Conservation (phyloP, 345 rosid genomes). For the Xanthoceras sorbifolium region DNA sequence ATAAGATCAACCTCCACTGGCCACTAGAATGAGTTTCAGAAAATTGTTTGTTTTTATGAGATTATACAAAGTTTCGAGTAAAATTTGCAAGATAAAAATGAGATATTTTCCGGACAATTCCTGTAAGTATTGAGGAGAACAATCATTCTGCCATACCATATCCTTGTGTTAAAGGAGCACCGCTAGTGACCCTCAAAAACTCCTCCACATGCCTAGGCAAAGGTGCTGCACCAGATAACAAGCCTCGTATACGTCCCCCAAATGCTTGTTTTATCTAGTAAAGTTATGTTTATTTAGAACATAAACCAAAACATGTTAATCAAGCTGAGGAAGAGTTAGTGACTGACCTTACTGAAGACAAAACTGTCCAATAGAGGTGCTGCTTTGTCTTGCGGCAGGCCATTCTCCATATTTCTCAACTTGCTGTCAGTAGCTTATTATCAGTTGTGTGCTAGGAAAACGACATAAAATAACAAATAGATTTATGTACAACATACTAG, state of each 20-base stretch:
- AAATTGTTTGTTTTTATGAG: not conserved
- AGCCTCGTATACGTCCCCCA: conserved; percentile 76
- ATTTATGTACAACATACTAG: conserved; percentile 59
- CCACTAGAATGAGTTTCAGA: not conserved
- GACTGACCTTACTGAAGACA: conserved; percentile 73
- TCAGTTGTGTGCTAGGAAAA: conserved; percentile 13
- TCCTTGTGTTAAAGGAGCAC: conserved; percentile 87
- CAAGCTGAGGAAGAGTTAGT: not conserved
- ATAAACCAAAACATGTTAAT: not conserved
- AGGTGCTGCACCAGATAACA: conserved; percentile 96
- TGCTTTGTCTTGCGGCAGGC: conserved; percentile 81
- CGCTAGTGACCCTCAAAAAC: conserved; percentile 75
- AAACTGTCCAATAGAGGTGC: conserved; percentile 80
- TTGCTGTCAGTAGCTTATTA: conserved; percentile 56
- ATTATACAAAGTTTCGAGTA: not conserved
- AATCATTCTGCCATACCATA: conserved; percentile 55
- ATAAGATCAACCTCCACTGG: conserved; percentile 7
- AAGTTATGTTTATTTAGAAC: conserved; percentile 15
- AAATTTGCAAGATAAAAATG: not conserved
- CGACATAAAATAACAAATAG: conserved; percentile 6
- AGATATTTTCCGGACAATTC: not conserved
- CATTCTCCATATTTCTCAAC: conserved; percentile 64
- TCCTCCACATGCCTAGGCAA: conserved; percentile 89
- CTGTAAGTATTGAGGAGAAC: not conserved
- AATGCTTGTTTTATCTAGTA: conserved; percentile 70